Evolutionary conservation across 2,329 filamentous ascomycete species (phyloP), one percentile per base, ranked within the genome.

Genomic region (Endoconidiophora polonica): DNA sequence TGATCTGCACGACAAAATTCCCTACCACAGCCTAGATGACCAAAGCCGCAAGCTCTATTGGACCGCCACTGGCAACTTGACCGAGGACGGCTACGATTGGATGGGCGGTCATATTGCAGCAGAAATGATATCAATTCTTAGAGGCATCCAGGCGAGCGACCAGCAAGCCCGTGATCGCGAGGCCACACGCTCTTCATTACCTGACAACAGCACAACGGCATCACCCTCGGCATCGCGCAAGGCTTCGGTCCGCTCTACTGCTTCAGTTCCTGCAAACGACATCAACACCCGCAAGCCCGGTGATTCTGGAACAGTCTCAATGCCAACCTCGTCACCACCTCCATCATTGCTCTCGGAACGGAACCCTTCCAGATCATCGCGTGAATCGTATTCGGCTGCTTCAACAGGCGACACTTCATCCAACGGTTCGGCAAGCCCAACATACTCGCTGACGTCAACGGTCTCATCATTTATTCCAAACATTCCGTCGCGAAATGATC

Each of bases 61-160:
- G 75, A 69, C 77, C 55, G 78, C 83, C 61, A 69, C 68, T 16
- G 55, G 81, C 20, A 78, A 83, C 62, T 65, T 81, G 7, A 73
- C 71, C 0, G 60, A 65, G 0, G 67, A 65, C 5, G 79, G 79
- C 5, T 82, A 83, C 63, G 69, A 79, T 58, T 64, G 74, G 57
- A 75, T 83, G 66, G 79, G 78, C 2, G 65, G 69, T 38, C 66
- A 71, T 51, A 66, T 82, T 46, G 77, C 71, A 44, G 66, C 70
- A 22, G 67, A 63, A 26, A 60, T 82, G 7, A 63, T 75, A 43
- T 64, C 67, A 26, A 62, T 79, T 38, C 56, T 72, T 37, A 57
- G 46, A 26, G 46, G 44, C 7, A 40, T 22, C 6, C 44, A 52
- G 16, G 38, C 22, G 4, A 23, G 40, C 46, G 20, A 23, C 7